A percentile compares a stretch with the other conserved stretches of the same genome.
These are phyloP conservation scores for Yamadazyma atlantica DNA, from an alignment of 1,139 yeast genomes.

Conservation along the genomic window DNA sequence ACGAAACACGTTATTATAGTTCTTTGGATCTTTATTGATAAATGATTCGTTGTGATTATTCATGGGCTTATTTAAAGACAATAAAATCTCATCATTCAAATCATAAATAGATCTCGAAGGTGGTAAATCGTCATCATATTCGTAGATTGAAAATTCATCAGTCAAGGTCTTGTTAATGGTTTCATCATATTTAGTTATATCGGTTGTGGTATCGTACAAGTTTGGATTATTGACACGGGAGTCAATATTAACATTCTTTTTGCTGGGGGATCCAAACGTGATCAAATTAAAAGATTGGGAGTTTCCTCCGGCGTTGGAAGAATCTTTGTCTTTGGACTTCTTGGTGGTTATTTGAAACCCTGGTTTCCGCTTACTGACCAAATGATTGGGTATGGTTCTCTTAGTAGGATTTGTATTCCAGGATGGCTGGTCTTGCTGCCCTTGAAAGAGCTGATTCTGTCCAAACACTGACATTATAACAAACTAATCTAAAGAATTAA, in stretches of 20 bases:
- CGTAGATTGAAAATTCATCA: constrained; percentile 29
- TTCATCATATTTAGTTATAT: constrained; percentile 30
- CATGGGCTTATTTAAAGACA: constrained; percentile 27
- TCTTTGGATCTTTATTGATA: constrained; percentile 47
- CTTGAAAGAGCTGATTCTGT: background rate
- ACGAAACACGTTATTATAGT: constrained; percentile 46
- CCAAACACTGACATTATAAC: constrained; percentile 2
- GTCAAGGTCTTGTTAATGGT: constrained; percentile 28
- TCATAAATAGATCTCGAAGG: constrained; percentile 63
- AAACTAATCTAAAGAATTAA: background rate
- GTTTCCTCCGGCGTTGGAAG: background rate
- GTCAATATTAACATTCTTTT: constrained; percentile 16
- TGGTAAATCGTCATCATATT: constrained; percentile 47
- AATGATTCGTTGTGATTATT: constrained; percentile 32
- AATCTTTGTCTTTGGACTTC: constrained; percentile 7
- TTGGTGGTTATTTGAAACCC: constrained; percentile 39
- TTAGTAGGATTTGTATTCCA: constrained; percentile 56
- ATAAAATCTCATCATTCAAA: constrained; percentile 43
- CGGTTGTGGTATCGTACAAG: constrained; percentile 25
- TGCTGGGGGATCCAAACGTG: constrained; percentile 38
- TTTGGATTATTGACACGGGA: constrained; percentile 18
- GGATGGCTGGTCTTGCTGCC: constrained; percentile 27
- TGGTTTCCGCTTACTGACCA: constrained; percentile 44
- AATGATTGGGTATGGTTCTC: constrained; percentile 58
- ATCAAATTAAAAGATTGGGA: constrained; percentile 31